Evolutionary conservation across 768 basidiomycete genomes (phyloP), one percentile per base, ranked within the genome.

Genomic region (Lanmaoa pseudosensibilis): DNA sequence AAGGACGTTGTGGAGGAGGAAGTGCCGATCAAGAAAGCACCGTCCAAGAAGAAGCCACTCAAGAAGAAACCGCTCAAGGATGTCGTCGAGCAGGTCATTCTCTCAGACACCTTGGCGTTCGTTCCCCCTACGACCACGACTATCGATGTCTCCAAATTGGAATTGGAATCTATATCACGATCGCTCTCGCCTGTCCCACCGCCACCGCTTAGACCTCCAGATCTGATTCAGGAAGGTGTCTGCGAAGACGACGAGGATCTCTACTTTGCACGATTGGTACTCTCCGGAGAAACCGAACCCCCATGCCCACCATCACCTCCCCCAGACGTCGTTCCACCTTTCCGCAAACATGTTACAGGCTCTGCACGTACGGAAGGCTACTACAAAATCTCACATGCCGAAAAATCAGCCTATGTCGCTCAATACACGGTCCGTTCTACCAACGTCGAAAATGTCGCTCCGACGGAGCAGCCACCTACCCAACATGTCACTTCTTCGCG

Each of bases 351-450:
- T 68, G 62, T 83, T 47, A 89, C 90, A 1, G 94, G 95, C 23
- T 89, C 91, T 33, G 93, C 94, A 18, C 85, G 96, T 16, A 93
- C 94, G 2, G 92, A 98, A 71, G 96, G 97, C 4, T 94, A 87
- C 74, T 96, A 96, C 82, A 92, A 94, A 77, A 92, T 98, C 69
- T 87, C 92, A 0, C 89, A 92, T 65, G 83, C 87, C 7, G 91
- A 94, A 69, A 97, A 97, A 76, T 88, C 92, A 0, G 84, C 84
- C 3, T 98, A 98, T 63, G 90, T 98, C 41, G 88, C 92, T 6
- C 92, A 96, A 71, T 93, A 93, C 69, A 86, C 87, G 55, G 76
- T 82, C 27, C 86, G 90, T 21, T 73, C 82, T 52, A 75, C 77
- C 30, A 76, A 69, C 1, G 73, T 76, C n/a, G 74, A 78, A 37